Base-by-base conservation (phyloP, 1,284 basidiomycete genomes). In the Apiotrichum laibachii region DNA sequence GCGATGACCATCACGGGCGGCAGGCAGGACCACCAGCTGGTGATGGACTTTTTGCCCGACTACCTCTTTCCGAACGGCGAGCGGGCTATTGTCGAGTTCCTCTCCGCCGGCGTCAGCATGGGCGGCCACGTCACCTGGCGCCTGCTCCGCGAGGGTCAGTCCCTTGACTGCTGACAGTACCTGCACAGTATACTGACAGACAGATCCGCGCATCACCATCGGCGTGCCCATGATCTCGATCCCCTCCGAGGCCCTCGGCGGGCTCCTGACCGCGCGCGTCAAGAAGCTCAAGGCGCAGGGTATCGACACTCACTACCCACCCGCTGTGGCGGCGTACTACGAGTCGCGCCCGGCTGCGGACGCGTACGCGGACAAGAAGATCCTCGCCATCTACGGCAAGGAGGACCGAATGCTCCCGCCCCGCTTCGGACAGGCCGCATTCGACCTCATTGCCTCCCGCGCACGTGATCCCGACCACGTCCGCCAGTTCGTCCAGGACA, bases 181-280 rank as follows among this genome's bases (percentile, higher is more conserved):
- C 7, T 31, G 3, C 26, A 31, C 26, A 3, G 26, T 31, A 7
- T 31, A 7, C 26, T 31, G 26, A 31, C 26, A 3, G 26, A n/a
- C 42, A 53, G 90, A 92, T 60, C 82, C 86, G 9, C 81, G 88
- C 31, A 78, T 93, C 58, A 81, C 73, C 37, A 80, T 89, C 50
- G 90, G 87, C 1, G 85, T 92, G 33, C 87, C 90, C 1, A 80
- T 84, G 62, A 82, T 84, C 61, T 89, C 88, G 33, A 89, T 88
- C 61, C 89, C 91, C 0, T 86, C 90, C 77, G 89, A 85, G 67
- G 72, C 82, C 22, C 78, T 80, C 33, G 81, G 89, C 2, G 84
- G 60, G 12, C 68, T 68, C 50, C 67, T 91, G 62, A 73, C 79
- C 12, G 78, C 80, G n/a, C 85, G 89, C 26, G 0, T 19, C 65